Evolutionary conservation across 306 rosid genomes (phyloP).

Genomic region (Sphenostylis stenocarpa): DNA sequence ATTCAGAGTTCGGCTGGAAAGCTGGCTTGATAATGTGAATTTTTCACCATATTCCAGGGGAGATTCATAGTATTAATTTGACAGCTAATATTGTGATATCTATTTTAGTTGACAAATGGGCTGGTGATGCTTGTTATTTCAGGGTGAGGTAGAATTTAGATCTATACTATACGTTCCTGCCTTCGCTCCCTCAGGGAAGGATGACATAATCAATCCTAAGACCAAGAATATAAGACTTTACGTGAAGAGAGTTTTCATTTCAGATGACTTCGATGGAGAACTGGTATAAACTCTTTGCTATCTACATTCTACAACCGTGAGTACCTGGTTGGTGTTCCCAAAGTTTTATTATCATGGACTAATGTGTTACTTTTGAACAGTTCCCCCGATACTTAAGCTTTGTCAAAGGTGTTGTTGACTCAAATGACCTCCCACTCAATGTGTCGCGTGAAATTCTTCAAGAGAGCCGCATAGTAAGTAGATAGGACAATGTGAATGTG

Average conservation of each 20-base stretch:
- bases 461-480: conserved; percentile 91
- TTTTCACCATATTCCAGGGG: neutral
- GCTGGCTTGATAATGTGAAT: neutral
- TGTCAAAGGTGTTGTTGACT: conserved; percentile 94
- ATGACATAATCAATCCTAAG: conserved; percentile 82
- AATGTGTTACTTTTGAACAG: conserved; percentile 45
- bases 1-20: neutral
- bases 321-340: conserved; percentile 3
- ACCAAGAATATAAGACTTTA: conserved; percentile 93
- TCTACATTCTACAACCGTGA: neutral
- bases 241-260: conserved; percentile 95
- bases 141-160: conserved; percentile 98
- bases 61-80: conserved; percentile 4
- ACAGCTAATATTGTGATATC: neutral
- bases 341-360: conserved; percentile 22
- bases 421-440: conserved; percentile 96
- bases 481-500: neutral
- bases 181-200: conserved; percentile 71
- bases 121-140: conserved; percentile 36
- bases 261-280: conserved; percentile 98
- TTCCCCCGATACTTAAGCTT: conserved; percentile 96
- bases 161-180: conserved; percentile 95
- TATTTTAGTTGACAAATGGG: conserved; percentile 25
- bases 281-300: conserved; percentile 56
- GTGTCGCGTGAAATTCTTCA: conserved; percentile 99